Conservation (phyloP, 2,329 filamentous ascomycete genomes). For the Pseudofabraea citricarpa region DNA sequence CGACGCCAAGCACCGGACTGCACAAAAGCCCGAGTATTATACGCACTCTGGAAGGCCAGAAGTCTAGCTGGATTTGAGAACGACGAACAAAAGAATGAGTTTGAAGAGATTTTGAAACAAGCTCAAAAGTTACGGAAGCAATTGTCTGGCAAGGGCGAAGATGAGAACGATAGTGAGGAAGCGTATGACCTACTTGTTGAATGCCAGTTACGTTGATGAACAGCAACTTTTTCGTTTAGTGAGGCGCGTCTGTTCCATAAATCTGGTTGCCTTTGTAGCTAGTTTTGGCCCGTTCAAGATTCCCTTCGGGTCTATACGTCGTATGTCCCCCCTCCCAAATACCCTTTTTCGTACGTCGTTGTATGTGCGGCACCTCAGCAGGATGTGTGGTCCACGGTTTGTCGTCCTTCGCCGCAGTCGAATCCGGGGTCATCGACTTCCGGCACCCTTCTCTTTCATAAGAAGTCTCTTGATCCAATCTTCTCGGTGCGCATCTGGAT, state of each 20-base stretch:
- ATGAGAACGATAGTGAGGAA: too few species aligned
- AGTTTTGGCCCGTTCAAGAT: not conserved
- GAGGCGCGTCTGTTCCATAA: conserved; percentile 2
- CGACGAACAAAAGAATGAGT: too few species aligned
- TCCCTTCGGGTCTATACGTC: conserved; percentile 7
- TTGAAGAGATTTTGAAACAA: too few species aligned
- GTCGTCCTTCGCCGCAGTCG: conserved; percentile 10
- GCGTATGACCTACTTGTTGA: too few species aligned
- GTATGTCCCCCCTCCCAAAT: conserved; percentile 4
- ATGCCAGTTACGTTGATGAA: too few species aligned
- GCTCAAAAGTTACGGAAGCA: too few species aligned
- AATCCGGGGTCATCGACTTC: conserved; percentile 9
- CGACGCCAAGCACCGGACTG: too few species aligned
- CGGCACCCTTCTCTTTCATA: conserved; percentile 10
- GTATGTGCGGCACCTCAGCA: conserved; percentile 8
- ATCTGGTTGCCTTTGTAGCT: not conserved
- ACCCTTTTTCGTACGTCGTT: conserved; percentile 5
- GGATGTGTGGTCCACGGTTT: conserved; percentile 10
- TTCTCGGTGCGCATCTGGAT: conserved; percentile 15
- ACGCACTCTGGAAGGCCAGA: too few species aligned
- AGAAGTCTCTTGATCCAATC: conserved; percentile 11
- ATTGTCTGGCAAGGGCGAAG: too few species aligned
- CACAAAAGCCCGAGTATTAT: too few species aligned
- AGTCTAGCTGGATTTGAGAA: too few species aligned
- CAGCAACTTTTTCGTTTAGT: too few species aligned